Conservation (phyloP, 1,284 basidiomycete species). For the Pisolithus thermaeus region DNA sequence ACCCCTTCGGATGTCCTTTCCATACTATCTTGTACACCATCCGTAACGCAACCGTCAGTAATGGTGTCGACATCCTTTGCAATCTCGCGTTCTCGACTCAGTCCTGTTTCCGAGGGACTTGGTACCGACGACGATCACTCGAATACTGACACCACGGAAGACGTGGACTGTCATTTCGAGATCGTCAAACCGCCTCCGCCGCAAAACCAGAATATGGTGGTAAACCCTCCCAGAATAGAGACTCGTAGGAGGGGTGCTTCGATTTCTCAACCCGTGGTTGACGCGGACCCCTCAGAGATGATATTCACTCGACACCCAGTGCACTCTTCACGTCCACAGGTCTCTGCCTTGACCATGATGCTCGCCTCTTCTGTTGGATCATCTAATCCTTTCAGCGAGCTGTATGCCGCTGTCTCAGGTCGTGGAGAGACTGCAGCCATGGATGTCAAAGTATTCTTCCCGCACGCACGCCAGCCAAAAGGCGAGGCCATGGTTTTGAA, state of each 20-base stretch:
- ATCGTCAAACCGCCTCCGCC: slow-evolving; percentile 35
- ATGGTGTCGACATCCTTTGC: slow-evolving; percentile 42
- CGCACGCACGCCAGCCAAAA: slow-evolving; percentile 63
- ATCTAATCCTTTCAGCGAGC: slow-evolving; percentile 75
- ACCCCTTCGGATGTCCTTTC: slow-evolving; percentile 55
- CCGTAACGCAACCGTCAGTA: slow-evolving; percentile 46
- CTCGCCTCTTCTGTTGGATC: slow-evolving; percentile 53
- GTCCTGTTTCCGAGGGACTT: slow-evolving; percentile 58
- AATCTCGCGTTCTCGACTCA: slow-evolving; percentile 48
- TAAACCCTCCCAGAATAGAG: slow-evolving; percentile 14
- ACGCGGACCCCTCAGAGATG: slow-evolving; percentile 27
- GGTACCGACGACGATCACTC: slow-evolving; percentile 14
- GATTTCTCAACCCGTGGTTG: slow-evolving; percentile 18
- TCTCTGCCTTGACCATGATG: slow-evolving; percentile 63
- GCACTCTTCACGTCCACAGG: slow-evolving; percentile 32
- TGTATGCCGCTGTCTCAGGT: slow-evolving; percentile 78
- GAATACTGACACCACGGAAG: slow-evolving; percentile 20
- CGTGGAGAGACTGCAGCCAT: slow-evolving; percentile 61
- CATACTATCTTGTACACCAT: slow-evolving; percentile 45
- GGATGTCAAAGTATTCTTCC: slow-evolving; percentile 82
- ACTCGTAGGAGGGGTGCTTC: slow-evolving; percentile 25
- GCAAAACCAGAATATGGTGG: slow-evolving; percentile 12
- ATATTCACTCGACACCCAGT: slow-evolving; percentile 52
- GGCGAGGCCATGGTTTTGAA: slow-evolving; percentile 57
- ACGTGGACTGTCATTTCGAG: slow-evolving; percentile 39